phyloP scores from a whole-genome alignment of 306 rosid species.

The Pyrus betulifolia region DNA sequence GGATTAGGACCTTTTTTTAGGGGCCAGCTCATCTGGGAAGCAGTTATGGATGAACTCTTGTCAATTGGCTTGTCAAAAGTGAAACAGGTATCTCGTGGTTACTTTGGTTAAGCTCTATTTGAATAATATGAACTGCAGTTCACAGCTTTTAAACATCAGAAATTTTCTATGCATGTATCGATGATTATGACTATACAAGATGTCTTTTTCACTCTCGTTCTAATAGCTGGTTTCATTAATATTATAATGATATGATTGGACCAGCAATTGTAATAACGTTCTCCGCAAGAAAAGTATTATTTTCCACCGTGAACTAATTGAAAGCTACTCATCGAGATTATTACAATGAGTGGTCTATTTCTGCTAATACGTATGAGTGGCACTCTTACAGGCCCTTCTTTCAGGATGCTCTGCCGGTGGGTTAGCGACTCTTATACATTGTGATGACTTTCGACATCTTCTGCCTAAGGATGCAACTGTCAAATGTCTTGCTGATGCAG shows the following conservation, averaged over 20 bases:
- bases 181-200: not conserved
- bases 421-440: constrained; percentile 88
- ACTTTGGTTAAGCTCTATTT: not conserved
- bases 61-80: constrained; percentile 74
- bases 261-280: not conserved
- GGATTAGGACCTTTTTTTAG: constrained; percentile 61
- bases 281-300: not conserved
- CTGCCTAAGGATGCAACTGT: constrained; percentile 53
- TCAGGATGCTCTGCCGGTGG: constrained; percentile 99
- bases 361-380: not conserved
- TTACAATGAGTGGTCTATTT: not conserved
- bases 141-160: not conserved
- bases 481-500: constrained; percentile 94
- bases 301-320: not conserved
- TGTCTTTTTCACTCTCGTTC: not conserved
- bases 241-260: not conserved
- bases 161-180: not conserved
- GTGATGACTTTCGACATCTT: constrained; percentile 59
- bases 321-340: not conserved
- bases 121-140: not conserved
- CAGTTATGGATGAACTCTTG: constrained; percentile 68
- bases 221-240: not conserved
- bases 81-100: constrained; percentile 51
- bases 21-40: constrained; percentile 94
- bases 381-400: constrained; percentile 71